Evolutionary conservation across 1,284 basidiomycete species (phyloP), one percentile per base, ranked within the genome.

Genomic region (Moesziomyces aphidis): DNA sequence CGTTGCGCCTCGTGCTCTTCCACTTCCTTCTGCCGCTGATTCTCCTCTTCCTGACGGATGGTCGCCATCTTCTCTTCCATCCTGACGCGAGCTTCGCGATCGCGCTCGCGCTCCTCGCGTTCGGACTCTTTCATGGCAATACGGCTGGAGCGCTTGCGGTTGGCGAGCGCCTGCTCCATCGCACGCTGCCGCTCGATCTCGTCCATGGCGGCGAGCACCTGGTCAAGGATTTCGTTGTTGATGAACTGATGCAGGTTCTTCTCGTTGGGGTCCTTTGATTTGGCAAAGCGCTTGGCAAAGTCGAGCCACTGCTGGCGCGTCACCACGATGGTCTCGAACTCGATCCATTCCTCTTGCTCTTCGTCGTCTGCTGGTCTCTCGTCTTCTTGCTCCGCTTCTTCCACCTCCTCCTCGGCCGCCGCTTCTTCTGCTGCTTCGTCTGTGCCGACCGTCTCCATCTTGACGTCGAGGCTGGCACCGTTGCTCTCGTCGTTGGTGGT

Each of bases 141-240:
- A 39, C 93, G 91, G 47, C 91, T 92, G 2, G 93, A 93, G 28
- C 93, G 90, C 84, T 95, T 95, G 61, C 93, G 89, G 66, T 90
- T 90, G 24, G 90, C 88, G 15, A 93, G 85, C 4, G 91, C 90
- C 59, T 85, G 82, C 62, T 88, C 86, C 55, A 91, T 89, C 72
- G 91, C 91, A 50, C 90, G 64, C 67, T 51, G 88, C 88, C 53
- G 68, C 46, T 84, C 76, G 63, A 68, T 65, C 65, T 78, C 74
- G 87, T 88, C 13, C 87, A 87, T 79, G 6, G 81, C 85, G 22
- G 88, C 85, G 36, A 87, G 83, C 31, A 95, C 88, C 26, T 85
- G 83, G 15, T 93, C 92, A 28, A 92, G 88, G 52, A 94, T 87
- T 50, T 88, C 86, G 54, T 90, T 88, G 19, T 88, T 86, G 42